Base-by-base conservation (phyloP, 768 basidiomycete species). In the Russula earlei region DNA sequence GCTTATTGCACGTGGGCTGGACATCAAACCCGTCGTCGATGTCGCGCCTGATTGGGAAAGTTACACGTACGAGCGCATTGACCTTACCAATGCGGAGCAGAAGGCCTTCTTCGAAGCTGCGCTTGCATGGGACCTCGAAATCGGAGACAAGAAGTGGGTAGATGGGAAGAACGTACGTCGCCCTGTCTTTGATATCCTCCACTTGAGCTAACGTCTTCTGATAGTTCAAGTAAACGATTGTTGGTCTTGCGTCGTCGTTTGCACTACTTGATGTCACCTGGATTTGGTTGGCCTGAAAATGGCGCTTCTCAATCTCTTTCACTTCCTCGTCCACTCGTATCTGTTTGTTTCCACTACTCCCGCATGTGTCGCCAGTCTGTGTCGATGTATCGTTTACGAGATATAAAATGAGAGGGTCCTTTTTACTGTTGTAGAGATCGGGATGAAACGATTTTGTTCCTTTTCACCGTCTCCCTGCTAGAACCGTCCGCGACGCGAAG, bases 41-140 rank as follows among this genome's bases (percentile, higher is more conserved):
- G 84, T 80, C 54, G 92, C 91, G 0, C 92, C 94, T 36, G 93
- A 95, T 72, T 94, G 77, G 77, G 95, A 97, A 73, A 87, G 84
- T 31, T 98, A 97, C 74, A 64, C 67, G 2, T 97, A 81, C 77
- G 82, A 74, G 66, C 81, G 77, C 72, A 74, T 98, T 64, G 86
- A 96, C 69, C 70, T 92, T 45, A 72, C 71, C 47, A 85, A 85
- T 57, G 75, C 74, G 25, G 83, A 74, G 17, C 85, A 97, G 65
- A 93, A 93, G 77, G 76, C 76, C 58, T 94, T 87, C 82, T 93
- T 98, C 67, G 91, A 92, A 77, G 87, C 77, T 63, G 89, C 88
- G 24, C 80, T 95, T 63, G 89, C 92, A 46, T 97, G 95, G 95
- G 92, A 95, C 74, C 72, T 95, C 58, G 83, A 86, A 72, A 64